Base-by-base conservation (phyloP, 2,329 filamentous ascomycete species). In the Ciborinia camelliae region DNA sequence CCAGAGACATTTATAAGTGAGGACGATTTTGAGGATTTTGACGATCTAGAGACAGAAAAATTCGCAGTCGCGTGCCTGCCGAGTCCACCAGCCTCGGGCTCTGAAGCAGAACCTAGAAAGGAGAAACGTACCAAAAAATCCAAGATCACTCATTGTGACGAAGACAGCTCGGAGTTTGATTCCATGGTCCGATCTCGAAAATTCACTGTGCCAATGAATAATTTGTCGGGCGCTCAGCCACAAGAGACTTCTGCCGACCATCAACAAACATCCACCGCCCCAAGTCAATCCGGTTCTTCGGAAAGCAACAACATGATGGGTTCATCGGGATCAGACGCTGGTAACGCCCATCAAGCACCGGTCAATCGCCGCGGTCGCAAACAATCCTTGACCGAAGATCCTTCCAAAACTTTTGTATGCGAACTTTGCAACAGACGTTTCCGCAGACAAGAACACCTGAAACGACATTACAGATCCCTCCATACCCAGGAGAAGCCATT, bases 401-500 rank as follows among this genome's bases (percentile, higher is more conserved):
- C 95, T 1, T 96, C 92, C 74, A 99, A 99, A 88, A 97, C 93
- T 0, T 99, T 98, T 69, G 91, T 97, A 67, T 99, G 95, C 81
- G 92, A 93, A 64, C 85, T 97, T 28, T 99, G 95, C 88, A 94
- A 92, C 74, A 92, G 95, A 70, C 91, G 95, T 67, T 99, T 99
- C 89, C 90, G 95, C 68, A 91, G 95, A 68, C 95, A 99, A 80
- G 95, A 99, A 79, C 95, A 99, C 76, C 86, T 99, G 67, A 99
- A 99, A 87, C 91, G 95, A 68, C 95, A 99, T 82, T 97, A 97
- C 83, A 89, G 95, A 72, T 98, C 95, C 65, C 91, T 99, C 55
- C 95, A 99, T 83, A 99, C 95, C 1, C 90, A 96, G 75, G 95
- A 98, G 77, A 99, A 98, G 87, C 95, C 95, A 6, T 99, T 98